phyloP scores from a whole-genome alignment of 176 grass and related monocot genomes.

The Aegilops bicornis region DNA sequence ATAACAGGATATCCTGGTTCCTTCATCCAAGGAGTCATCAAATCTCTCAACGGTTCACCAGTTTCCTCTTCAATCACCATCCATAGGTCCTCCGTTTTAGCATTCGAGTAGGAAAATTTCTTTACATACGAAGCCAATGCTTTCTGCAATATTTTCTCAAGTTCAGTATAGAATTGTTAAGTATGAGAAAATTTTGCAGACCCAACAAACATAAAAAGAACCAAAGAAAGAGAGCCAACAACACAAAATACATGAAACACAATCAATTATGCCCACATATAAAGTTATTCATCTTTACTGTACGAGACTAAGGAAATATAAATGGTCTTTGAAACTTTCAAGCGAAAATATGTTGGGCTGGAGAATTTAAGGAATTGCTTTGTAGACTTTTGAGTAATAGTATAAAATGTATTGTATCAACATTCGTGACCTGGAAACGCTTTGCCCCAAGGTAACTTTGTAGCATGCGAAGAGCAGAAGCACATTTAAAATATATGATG shows the following conservation, averaged over 20 bases:
- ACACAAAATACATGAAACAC: too few relatives aligned
- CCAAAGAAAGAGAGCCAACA: neutral
- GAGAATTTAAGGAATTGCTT: too few relatives aligned
- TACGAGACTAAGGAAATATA: neutral
- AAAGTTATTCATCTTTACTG: neutral
- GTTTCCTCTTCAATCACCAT: constrained; percentile 69
- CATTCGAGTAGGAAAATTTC: constrained; percentile 72
- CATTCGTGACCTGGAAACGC: constrained; percentile 62
- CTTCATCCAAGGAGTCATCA: constrained; percentile 80
- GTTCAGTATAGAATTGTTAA: constrained; percentile 2
- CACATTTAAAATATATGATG: constrained; percentile 70
- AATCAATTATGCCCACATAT: neutral
- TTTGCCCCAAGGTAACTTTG: constrained; percentile 71
- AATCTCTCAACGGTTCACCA: constrained; percentile 61
- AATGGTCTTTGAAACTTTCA: neutral
- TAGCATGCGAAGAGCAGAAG: constrained; percentile 71
- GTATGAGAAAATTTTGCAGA: neutral
- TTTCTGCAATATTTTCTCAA: constrained; percentile 41
- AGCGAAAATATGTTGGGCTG: too few relatives aligned
- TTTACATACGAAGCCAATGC: constrained; percentile 69
- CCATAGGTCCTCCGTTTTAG: constrained; percentile 89
- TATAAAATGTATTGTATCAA: neutral
- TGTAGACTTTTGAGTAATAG: neutral
- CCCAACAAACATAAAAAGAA: neutral
- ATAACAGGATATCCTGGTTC: constrained; percentile 83